Evolutionary conservation across 2,329 filamentous ascomycete genomes (phyloP).

Genomic region (Xylariaceae sp.): DNA sequence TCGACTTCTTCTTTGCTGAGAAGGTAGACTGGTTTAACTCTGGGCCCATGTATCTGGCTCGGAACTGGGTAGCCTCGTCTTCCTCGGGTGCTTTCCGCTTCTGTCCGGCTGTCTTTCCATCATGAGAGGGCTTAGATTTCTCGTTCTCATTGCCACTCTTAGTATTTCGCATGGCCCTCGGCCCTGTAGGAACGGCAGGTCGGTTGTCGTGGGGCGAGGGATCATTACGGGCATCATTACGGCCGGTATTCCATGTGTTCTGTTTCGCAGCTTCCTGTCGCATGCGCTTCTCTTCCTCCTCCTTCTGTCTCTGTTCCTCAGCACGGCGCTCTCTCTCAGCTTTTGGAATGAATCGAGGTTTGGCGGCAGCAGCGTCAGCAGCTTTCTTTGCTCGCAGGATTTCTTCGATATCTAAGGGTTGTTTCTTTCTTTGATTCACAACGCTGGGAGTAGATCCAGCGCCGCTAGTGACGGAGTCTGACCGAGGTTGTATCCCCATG

Average conservation of each 20-base stretch:
- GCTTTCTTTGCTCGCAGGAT: conserved; percentile 80
- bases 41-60: conserved; percentile 84
- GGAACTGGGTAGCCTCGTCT: conserved; percentile 67
- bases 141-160: conserved; percentile 36
- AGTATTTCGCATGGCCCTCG: conserved; percentile 58
- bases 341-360: conserved; percentile 76
- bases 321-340: conserved; percentile 67
- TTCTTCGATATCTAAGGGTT: conserved; percentile 77
- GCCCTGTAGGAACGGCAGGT: conserved; percentile 59
- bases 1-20: conserved; percentile 91
- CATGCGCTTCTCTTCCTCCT: conserved; percentile 51
- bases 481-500: conserved; percentile 29
- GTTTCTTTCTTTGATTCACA: conserved; percentile 24
- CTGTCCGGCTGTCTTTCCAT: conserved; percentile 21
- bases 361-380: conserved; percentile 75
- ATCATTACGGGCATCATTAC: conserved; percentile 30
- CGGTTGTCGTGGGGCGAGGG: conserved; percentile 19
- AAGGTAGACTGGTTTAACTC: conserved; percentile 80
- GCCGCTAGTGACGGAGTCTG: conserved; percentile 19
- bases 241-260: conserved; percentile 30
- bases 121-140: conserved; percentile 33
- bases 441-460: conserved; percentile 12
- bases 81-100: conserved; percentile 42
- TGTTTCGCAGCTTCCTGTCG: conserved; percentile 29
- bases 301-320: conserved; percentile 62